Base-by-base conservation (phyloP, 345 rosid species). In the Rubroshorea leprosula region DNA sequence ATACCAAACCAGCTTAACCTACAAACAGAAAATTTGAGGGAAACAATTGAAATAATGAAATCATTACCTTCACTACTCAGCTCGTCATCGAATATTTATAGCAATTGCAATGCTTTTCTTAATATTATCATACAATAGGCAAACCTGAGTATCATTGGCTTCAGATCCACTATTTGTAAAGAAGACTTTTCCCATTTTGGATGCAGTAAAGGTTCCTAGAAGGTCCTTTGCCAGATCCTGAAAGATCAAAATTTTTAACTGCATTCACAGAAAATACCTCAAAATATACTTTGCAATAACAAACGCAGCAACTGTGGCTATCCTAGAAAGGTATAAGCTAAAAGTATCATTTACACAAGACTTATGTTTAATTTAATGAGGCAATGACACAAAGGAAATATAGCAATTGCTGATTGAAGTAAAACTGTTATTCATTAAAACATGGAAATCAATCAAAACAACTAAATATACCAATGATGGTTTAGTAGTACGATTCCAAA, bases 141-240 rank as follows among this genome's bases (percentile, higher is more conserved):
- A 63, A 51, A 93, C 96, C 96, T 90, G 99, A 6, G 97, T 83
- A 65, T 93, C 99, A 31, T 87, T 93, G 72, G 99, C 99, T 57
- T 93, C 97, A 55, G 99, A 93, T 72, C 99, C 97, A 73, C 97
- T 79, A 55, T 85, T 93, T 24, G 95, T 83, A 75, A 89, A 93
- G 75, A 93, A 93, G 1, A 68, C 95, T 74, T 87, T 87, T 20
- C 83, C 86, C 97, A 93, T 93, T 69, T 85, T 89, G 0, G 56
- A 75, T 49, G 92, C 94, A 5, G 96, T 89, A 69, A 87, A 90
- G 54, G 78, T 83, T 49, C 82, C 95, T 49, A 93, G 57, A 67
- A 93, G 90, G 51, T 82, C 92, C 77, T 72, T 87, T 13, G 99
- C 99, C 67, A 93, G 97, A 83, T 87, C 96, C 99, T 93, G 78